These are phyloP conservation scores for Russula griseocarnosa DNA, from an alignment of 768 basidiomycete genomes.

Conservation along the genomic window DNA sequence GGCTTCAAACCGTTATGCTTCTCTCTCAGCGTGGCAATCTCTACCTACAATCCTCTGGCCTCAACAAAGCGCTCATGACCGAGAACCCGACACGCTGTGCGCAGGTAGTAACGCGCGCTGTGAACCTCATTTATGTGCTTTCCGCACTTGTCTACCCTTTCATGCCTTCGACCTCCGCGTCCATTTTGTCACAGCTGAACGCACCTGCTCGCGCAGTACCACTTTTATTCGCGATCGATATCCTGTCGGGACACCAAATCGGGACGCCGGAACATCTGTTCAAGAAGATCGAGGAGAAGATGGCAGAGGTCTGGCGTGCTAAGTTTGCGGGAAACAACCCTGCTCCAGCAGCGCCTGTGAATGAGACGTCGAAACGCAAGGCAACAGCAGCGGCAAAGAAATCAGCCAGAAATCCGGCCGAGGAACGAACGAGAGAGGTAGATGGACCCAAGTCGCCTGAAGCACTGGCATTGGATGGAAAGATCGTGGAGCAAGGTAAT, in stretches of 20 bases:
- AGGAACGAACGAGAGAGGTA: constrained; percentile 34
- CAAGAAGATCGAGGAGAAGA: constrained; percentile 88
- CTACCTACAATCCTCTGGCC: constrained; percentile 89
- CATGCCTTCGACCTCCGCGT: constrained; percentile 87
- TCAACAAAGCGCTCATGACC: constrained; percentile 84
- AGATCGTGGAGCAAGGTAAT: constrained; percentile 72
- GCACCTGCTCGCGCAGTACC: constrained; percentile 83
- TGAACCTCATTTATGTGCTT: constrained; percentile 90
- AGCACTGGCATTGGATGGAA: constrained; percentile 64
- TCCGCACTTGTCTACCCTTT: constrained; percentile 87
- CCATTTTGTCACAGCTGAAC: constrained; percentile 83
- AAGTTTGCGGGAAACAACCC: constrained; percentile 70
- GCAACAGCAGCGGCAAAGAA: constrained; percentile 43
- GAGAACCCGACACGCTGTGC: constrained; percentile 82
- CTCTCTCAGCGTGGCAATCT: constrained; percentile 86
- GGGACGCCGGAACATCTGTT: constrained; percentile 88
- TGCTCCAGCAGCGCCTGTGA: constrained; percentile 36
- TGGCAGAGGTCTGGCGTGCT: constrained; percentile 75
- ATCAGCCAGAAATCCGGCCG: constrained; percentile 44
- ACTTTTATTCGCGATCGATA: constrained; percentile 66
- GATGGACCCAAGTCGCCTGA: constrained; percentile 68
- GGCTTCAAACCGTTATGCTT: constrained; percentile 84
- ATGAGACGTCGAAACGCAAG: constrained; percentile 48
- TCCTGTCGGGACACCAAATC: constrained; percentile 81
- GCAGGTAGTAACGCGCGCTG: constrained; percentile 81